phyloP scores from a whole-genome alignment of 805 yeast species.

The Maudiozyma turicensis region DNA sequence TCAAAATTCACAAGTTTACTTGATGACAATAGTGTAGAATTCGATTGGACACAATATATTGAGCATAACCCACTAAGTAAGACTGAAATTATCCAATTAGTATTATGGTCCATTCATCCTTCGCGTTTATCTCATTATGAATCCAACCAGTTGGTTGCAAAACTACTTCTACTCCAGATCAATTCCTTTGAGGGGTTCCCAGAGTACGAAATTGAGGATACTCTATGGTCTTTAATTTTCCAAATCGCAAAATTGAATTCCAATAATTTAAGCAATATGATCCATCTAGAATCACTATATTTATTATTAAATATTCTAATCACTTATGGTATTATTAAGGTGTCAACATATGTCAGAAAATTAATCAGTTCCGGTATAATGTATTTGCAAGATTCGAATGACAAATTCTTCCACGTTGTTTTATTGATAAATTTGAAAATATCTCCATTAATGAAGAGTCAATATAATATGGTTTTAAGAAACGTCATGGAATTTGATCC shows the following conservation, averaged over 20 bases:
- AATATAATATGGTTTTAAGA: conserved; percentile 45
- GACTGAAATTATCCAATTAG: conserved; percentile 21
- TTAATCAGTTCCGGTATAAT: conserved; percentile 81
- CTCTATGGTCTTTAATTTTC: conserved; percentile 29
- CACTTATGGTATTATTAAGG: conserved; percentile 37
- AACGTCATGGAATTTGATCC: conserved; percentile 38
- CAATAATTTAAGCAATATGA: conserved; percentile 13
- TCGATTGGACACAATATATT: conserved; percentile 26
- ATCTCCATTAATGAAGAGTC: conserved; percentile 38
- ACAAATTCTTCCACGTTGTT: conserved; percentile 43
- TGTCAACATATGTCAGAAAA: conserved; percentile 57
- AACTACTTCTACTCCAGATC: conserved; percentile 21
- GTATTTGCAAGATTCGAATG: conserved; percentile 45
- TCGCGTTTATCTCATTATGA: conserved; percentile 24
- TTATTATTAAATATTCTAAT: conserved; percentile 35
- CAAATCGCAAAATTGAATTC: conserved; percentile 29
- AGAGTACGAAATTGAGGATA: conserved; percentile 31
- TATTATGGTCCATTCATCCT: conserved; percentile 28
- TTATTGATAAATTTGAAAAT: conserved; percentile 53
- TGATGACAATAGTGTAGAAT: conserved; percentile 22
- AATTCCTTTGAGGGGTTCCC: conserved; percentile 19
- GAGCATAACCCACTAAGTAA: conserved; percentile 19
- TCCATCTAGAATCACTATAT: conserved; percentile 32
- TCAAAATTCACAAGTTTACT: conserved; percentile 15
- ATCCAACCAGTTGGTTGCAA: conserved; percentile 24